phyloP scores from a whole-genome alignment of 179 eudicot species.

The Amaranthus tricolor region DNA sequence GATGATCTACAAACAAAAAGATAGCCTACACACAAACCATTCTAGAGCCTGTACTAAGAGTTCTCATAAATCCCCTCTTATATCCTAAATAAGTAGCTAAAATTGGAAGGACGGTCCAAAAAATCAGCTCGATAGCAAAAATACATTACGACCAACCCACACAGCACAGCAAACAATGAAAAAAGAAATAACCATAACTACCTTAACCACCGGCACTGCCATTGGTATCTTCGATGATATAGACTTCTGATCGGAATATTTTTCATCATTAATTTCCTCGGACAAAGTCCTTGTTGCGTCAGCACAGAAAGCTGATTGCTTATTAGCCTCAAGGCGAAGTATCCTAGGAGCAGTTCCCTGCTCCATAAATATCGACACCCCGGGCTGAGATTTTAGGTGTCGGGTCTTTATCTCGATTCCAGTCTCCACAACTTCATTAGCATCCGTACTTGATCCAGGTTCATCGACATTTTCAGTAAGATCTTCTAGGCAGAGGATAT shows the following conservation, averaged over 20 bases:
- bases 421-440: conserved; percentile 31
- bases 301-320: neutral
- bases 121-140: conserved; percentile 21
- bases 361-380: conserved; percentile 9
- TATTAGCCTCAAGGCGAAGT: conserved; percentile 38
- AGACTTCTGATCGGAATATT: conserved; percentile 1
- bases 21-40: conserved; percentile 25
- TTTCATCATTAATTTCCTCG: conserved; percentile 20
- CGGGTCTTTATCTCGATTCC: conserved; percentile 57
- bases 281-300: conserved; percentile 18
- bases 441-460: conserved; percentile 15
- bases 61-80: conserved; percentile 16
- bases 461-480: conserved; percentile 13
- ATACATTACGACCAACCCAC: conserved; percentile 22
- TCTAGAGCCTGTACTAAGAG: conserved; percentile 28
- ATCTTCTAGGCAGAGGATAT: conserved; percentile 22
- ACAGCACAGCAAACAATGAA: conserved; percentile 27
- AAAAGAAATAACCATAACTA: conserved; percentile 23
- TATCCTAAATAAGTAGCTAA: conserved; percentile 17
- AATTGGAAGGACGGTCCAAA: neutral
- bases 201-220: conserved; percentile 17
- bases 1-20: conserved; percentile 11
- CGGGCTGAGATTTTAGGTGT: conserved; percentile 22
- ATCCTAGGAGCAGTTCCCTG: conserved; percentile 75
- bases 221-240: conserved; percentile 1